Conservation (phyloP, 1,284 basidiomycete genomes). For the Trichosporon inkin region DNA sequence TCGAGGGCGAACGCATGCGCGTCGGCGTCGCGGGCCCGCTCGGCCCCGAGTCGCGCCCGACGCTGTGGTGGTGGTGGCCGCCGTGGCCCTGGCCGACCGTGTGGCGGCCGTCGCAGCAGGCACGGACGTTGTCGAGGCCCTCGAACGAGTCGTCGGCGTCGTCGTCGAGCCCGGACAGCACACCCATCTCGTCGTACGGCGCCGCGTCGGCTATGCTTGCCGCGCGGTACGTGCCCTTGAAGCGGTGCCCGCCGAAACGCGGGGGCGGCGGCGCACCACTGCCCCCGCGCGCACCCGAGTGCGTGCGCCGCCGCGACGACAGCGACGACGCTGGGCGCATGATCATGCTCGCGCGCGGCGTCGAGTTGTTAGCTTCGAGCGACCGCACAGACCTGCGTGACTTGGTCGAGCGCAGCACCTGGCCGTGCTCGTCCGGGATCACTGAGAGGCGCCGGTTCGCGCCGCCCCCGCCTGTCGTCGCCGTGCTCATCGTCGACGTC, state of each 20-base stretch:
- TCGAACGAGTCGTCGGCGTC: constrained; percentile 80
- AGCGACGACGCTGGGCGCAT: constrained; percentile 52
- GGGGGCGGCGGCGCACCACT: constrained; percentile 43
- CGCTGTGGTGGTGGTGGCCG: constrained; percentile 58
- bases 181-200: constrained; percentile 22
- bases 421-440: constrained; percentile 40
- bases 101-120: constrained; percentile 90
- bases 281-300: constrained; percentile 62
- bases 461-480: neutral
- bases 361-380: constrained; percentile 33
- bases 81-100: constrained; percentile 57
- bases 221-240: constrained; percentile 44
- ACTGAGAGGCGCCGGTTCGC: constrained; percentile 26
- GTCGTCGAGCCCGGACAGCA: constrained; percentile 58
- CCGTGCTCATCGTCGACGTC: neutral
- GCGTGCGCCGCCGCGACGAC: constrained; percentile 65
- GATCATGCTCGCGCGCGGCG: constrained; percentile 49
- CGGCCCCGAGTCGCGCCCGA: constrained; percentile 54
- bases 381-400: constrained; percentile 41
- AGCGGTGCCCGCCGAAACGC: constrained; percentile 42
- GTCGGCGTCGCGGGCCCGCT: constrained; percentile 23
- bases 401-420: constrained; percentile 28
- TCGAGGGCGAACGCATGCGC: constrained; percentile 34
- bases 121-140: constrained; percentile 88
- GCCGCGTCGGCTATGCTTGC: constrained; percentile 40